Base-by-base conservation (phyloP, 2,329 filamentous ascomycete species). In the Cladorrhinum sp. region DNA sequence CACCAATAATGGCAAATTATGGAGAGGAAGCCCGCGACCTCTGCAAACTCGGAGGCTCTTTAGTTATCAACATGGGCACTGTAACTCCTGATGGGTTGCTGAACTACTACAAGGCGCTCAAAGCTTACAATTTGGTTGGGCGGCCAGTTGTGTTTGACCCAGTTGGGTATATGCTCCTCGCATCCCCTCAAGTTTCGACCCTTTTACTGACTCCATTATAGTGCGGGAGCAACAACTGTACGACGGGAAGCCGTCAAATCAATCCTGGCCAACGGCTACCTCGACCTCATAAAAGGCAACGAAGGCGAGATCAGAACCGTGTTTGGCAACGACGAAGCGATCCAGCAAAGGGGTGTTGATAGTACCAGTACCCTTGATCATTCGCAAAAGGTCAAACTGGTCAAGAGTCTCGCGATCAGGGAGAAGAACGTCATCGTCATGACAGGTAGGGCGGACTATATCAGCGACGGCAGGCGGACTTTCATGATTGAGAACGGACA, bases 1-100 rank as follows among this genome's bases (percentile, higher is more conserved):
- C 90, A 20, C 94, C 94, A 42, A 97, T 97, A 74, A 98, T 98
- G 94, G 88, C 92, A 7, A 93, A 91, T 73, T 90, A 93, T 69
- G 90, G 87, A 24, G 84, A 87, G 55, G 94, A 98, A 79, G 92
- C 92, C 0, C 73, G 77, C 7, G 93, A 97, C 70, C 82, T 98
- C n/a, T 87, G 89, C 12, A 82, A 81, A 28, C 82, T 96, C 0
- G 87, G 88, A 39, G 92, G 91, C 10, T 86, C 88, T 0, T 82
- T 98, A 1, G 89, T 98, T 51, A 83, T 98, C 71, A 98, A 98
- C 76, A 97, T 97, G 92, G 94, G 94, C 26, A 96, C 92, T 0
- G 86, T 94, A 6, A 95, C 90, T 1, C 86, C 88, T 0, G 89
- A 92, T 4, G 88, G 87, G 36, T 75, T 94, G 2, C 69, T 78